These are phyloP conservation scores for Mycena rosella DNA, from an alignment of 768 basidiomycete species.

Conservation along the genomic window DNA sequence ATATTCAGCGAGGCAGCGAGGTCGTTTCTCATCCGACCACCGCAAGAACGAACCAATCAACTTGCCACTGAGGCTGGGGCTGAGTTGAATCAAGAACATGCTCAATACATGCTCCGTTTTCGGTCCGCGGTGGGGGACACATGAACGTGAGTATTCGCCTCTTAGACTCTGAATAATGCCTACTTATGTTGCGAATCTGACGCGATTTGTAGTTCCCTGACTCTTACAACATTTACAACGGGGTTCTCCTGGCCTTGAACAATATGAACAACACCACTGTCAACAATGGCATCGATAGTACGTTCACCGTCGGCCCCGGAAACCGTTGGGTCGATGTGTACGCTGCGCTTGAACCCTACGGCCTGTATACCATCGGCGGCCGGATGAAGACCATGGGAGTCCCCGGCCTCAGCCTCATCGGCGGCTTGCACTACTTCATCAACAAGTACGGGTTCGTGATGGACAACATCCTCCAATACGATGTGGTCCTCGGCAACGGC, in stretches of 20 bases:
- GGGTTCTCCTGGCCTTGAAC: background rate
- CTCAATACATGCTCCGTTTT: too few species aligned
- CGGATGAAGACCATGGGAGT: background rate
- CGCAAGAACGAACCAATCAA: too few species aligned
- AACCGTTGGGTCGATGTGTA: conserved; percentile 5
- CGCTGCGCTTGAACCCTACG: conserved; percentile 1
- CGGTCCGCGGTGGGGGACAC: conserved; percentile 3
- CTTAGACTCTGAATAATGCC: background rate
- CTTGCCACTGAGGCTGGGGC: too few species aligned
- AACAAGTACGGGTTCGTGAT: conserved; percentile 1
- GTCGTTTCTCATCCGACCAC: too few species aligned
- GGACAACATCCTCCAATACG: background rate
- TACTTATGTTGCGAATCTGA: background rate
- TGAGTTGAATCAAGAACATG: too few species aligned
- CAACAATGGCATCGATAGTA: background rate
- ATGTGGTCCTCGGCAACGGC: conserved; percentile 1
- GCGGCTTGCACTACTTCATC: background rate
- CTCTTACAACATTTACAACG: conserved; percentile 1
- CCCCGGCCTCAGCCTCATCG: background rate
- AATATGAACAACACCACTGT: conserved; percentile 1
- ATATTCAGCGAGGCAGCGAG: too few species aligned
- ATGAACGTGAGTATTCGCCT: background rate
- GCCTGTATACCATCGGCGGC: background rate
- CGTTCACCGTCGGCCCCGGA: conserved; percentile 1
- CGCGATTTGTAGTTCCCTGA: background rate